Percentiles rank a stretch among this genome's conserved stretches.
Evolutionary conservation across 345 rosid species (phyloP).

Genomic region (Aethionema arabicum): DNA sequence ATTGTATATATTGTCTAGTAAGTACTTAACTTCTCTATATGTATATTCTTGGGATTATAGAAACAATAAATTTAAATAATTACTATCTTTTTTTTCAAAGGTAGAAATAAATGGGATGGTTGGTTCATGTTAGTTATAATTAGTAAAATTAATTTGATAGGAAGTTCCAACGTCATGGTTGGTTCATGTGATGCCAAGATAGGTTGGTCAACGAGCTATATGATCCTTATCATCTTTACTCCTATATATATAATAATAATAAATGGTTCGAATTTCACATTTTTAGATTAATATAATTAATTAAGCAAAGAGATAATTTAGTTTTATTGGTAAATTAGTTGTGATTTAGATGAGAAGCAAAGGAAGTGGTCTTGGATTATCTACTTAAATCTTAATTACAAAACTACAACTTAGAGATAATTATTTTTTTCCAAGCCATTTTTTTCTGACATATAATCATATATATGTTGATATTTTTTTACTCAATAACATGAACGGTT

Average conservation of each 20-base stretch:
- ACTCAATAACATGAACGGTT: neutral
- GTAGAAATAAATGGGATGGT: neutral
- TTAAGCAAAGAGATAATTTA: neutral
- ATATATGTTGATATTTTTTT: constrained; percentile 1
- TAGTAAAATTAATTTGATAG: neutral
- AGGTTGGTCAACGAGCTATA: constrained; percentile 24
- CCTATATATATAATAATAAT: neutral
- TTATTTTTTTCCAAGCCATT: neutral
- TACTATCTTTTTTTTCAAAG: neutral
- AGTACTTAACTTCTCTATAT: no score
- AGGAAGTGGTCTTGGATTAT: constrained; percentile 16
- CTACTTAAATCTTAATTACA: neutral
- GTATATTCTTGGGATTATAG: neutral
- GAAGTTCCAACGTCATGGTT: constrained; percentile 3
- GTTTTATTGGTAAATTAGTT: constrained; percentile 25
- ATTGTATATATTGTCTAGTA: no score
- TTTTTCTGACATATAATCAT: neutral
- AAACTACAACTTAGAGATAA: neutral
- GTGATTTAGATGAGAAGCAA: constrained; percentile 23
- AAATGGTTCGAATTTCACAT: neutral
- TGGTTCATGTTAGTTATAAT: constrained; percentile 11
- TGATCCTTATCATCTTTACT: constrained; percentile 22
- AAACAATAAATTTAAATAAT: neutral
- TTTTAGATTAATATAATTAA: neutral
- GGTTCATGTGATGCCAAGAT: constrained; percentile 24